Evolutionary conservation across 108 stramenopile genomes (phyloP).

Genomic region (Discostella pseudostelligera): DNA sequence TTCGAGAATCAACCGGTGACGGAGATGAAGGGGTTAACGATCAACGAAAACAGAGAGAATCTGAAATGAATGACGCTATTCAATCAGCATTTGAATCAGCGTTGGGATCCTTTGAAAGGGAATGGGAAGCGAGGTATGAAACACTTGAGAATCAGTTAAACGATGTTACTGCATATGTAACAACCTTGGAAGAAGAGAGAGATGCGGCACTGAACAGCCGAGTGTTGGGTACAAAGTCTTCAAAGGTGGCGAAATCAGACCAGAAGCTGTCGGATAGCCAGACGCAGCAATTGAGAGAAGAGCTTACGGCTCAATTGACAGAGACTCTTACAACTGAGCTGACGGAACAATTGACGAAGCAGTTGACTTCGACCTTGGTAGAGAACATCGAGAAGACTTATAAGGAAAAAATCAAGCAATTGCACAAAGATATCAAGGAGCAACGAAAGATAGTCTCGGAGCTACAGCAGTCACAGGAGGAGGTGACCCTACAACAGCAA

Average conservation of each 20-base stretch:
- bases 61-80: conserved; percentile 40
- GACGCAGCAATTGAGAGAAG: conserved; percentile 16
- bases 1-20: not conserved
- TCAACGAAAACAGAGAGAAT: conserved; percentile 23
- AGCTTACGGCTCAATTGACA: conserved; percentile 24
- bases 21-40: not conserved
- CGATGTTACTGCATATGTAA: conserved; percentile 18
- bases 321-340: conserved; percentile 16
- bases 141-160: conserved; percentile 21
- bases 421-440: conserved; percentile 23
- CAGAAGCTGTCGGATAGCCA: conserved; percentile 5
- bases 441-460: conserved; percentile 10
- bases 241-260: not conserved
- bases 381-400: conserved; percentile 29
- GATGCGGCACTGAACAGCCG: conserved; percentile 23
- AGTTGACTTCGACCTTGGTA: conserved; percentile 12
- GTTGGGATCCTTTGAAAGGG: conserved; percentile 25
- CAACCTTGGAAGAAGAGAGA: conserved; percentile 24
- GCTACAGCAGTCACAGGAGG: conserved; percentile 7
- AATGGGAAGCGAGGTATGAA: conserved; percentile 35
- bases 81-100: conserved; percentile 33
- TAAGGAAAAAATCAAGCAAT: conserved; percentile 30
- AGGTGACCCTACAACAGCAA: conserved; percentile 10
- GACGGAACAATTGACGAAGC: conserved; percentile 21
- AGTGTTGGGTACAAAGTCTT: conserved; percentile 12